A percentile compares a stretch with the other conserved stretches of the same genome.
phyloP scores from a whole-genome alignment of 345 rosid species.

The Triadica sebifera region DNA sequence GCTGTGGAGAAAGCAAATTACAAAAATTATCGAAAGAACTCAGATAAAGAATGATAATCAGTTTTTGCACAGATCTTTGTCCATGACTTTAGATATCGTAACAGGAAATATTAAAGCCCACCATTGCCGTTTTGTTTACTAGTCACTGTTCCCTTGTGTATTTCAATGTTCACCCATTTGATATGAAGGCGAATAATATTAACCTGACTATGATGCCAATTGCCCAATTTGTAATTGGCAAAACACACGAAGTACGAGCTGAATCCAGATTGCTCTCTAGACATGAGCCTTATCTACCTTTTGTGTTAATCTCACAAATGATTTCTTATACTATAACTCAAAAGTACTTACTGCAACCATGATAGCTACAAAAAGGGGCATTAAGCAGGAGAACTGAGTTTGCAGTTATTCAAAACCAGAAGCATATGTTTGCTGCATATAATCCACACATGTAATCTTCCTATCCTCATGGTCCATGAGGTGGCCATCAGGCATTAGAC shows the following conservation, averaged over 20 bases:
- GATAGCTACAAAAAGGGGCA: background rate
- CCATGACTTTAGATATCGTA: background rate
- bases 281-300: too few relatives aligned
- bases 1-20: conserved; percentile 37
- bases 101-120: background rate
- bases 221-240: background rate
- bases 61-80: background rate
- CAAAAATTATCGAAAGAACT: background rate
- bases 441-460: background rate
- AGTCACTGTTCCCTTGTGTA: too few relatives aligned
- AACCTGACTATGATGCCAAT: background rate
- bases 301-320: conserved; percentile 1
- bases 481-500: background rate
- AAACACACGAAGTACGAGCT: background rate
- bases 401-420: background rate
- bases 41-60: background rate
- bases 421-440: background rate
- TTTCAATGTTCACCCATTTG: background rate
- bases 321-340: background rate
- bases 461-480: background rate
- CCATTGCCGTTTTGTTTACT: background rate
- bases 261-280: background rate
- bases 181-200: background rate
- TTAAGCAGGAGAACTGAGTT: background rate
- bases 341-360: background rate